Base-by-base conservation (phyloP, 306 rosid species). In the Inga oerstediana region DNA sequence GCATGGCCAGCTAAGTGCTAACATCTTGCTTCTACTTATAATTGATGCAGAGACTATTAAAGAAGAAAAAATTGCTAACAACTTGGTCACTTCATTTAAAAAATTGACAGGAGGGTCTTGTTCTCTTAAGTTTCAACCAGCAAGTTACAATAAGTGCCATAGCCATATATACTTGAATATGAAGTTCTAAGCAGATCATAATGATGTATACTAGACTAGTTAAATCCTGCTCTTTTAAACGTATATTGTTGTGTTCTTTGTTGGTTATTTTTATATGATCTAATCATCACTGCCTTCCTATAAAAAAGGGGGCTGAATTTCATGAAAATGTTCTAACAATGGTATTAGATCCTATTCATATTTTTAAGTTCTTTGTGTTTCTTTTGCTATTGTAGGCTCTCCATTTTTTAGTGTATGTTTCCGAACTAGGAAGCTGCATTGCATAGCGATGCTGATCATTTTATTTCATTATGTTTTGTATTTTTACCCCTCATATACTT, bases 1-100 rank as follows among this genome's bases (percentile, higher is more conserved):
- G 46, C 93, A 91, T 84, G 93, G 91, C 87, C 97, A 82, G 84
- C 87, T 84, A 84, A 85, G 66, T 87, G 91, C 92, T 54, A 76
- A 86, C 89, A 27, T 27, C 30, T 27, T 27, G 30, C 30, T 27
- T 27, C 30, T 27, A 27, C 30, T 27, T 27, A 27, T 27, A 27
- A 27, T 27, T 27, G 30, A 27, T 27, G 30, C 1, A 27, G 30
- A 27, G 30, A 27, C 30, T 27, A 27, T 27, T 27, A 27, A 27
- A 27, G 30, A 27, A 27, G 30, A 27, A 27, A 27, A 27, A 27
- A 27, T 27, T 0, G 30, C 30, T 27, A 27, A 27, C 30, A 27
- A 27, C 30, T 27, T 27, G 30, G 30, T 27, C 30, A 27, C 30
- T 27, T 27, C 30, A 0, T 27, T 27, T 27, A 27, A 27, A 27